phyloP scores from a whole-genome alignment of 129 eudicot species.

The Logfia minima region DNA sequence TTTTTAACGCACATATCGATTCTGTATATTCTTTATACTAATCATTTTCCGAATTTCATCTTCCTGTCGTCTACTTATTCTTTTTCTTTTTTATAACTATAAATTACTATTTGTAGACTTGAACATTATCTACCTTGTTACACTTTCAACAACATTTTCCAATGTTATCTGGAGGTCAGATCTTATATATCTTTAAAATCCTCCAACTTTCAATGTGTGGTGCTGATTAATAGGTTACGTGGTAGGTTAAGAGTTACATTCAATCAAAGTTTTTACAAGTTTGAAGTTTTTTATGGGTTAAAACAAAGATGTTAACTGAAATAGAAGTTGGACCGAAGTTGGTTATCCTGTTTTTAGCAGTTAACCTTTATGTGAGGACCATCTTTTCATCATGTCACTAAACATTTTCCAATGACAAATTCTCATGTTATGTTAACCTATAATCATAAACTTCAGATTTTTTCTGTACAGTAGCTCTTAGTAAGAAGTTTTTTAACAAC shows the following conservation, averaged over 20 bases:
- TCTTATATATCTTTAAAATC: neutral
- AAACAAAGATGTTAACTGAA: neutral
- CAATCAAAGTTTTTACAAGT: neutral
- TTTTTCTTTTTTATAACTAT: neutral
- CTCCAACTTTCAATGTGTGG: neutral
- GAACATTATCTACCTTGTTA: conserved; percentile 6
- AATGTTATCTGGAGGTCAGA: neutral
- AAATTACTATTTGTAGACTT: neutral
- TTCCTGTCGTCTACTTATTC: neutral
- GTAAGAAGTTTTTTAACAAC: conserved; percentile 70
- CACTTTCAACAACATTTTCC: neutral
- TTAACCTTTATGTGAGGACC: neutral
- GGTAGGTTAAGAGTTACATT: neutral
- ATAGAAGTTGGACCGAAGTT: neutral
- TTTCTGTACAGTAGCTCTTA: conserved; percentile 36
- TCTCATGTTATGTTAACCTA: neutral
- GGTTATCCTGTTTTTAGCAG: neutral
- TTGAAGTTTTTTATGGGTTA: neutral
- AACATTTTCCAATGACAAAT: neutral
- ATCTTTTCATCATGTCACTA: neutral
- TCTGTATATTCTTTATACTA: conserved; percentile 8
- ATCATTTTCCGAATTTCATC: neutral
- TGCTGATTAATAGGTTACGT: neutral
- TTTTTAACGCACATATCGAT: neutral
- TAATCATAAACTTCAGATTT: neutral